Conservation (phyloP, 1,139 yeast species). For the Diutina catenulata region DNA sequence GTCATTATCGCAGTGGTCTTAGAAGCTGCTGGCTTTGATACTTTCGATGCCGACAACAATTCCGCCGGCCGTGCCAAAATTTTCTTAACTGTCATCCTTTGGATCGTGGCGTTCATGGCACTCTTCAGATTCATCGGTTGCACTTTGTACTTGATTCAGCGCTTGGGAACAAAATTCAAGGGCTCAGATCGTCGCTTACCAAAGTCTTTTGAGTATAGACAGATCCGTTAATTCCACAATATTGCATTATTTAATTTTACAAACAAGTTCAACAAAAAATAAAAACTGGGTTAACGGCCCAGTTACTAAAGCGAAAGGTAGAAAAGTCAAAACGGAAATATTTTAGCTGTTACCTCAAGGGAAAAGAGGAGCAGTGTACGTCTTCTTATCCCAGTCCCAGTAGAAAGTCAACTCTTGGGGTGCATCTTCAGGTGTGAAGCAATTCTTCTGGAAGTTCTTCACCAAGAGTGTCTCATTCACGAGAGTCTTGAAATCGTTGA, state of each 20-base stretch:
- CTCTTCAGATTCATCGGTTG: conserved; percentile 65
- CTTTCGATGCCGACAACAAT: conserved; percentile 13
- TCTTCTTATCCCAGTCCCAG: background rate
- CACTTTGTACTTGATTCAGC: conserved; percentile 36
- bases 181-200: background rate
- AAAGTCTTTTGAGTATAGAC: background rate
- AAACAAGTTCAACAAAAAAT: too few species aligned
- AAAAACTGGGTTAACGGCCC: too few species aligned
- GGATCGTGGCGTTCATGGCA: conserved; percentile 79
- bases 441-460: conserved; percentile 13
- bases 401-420: background rate
- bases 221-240: too few species aligned
- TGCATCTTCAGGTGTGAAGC: background rate
- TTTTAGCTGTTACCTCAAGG: too few species aligned
- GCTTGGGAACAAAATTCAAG: background rate
- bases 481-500: conserved; percentile 31
- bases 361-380: background rate
- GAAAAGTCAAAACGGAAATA: too few species aligned
- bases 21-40: conserved; percentile 52
- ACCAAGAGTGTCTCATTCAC: conserved; percentile 20
- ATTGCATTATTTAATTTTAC: too few species aligned
- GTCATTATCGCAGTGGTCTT: conserved; percentile 60
- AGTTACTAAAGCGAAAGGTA: too few species aligned
- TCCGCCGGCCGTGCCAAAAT: conserved; percentile 22
- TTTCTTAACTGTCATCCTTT: conserved; percentile 60